Conservation (phyloP, 176 grass and related monocot genomes). For the Phyllostachys edulis region DNA sequence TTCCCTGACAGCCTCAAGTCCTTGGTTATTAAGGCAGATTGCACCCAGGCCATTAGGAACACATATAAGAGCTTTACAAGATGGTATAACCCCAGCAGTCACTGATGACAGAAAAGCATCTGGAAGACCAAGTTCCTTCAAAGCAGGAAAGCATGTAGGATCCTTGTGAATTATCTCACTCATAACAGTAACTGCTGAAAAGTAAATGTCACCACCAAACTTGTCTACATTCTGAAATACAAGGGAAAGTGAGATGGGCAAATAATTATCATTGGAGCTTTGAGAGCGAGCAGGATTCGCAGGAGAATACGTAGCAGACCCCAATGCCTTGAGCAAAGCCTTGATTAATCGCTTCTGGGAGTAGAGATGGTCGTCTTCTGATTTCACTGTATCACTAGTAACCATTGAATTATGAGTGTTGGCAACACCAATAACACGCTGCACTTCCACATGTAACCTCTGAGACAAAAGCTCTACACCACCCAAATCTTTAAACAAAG, state of each 20-base stretch:
- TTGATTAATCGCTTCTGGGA: constrained; percentile 89
- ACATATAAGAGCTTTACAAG: constrained; percentile 90
- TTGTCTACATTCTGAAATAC: constrained; percentile 87
- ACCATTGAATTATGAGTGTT: constrained; percentile 55
- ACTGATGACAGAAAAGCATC: constrained; percentile 88
- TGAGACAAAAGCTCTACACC: constrained; percentile 81
- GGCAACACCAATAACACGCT: constrained; percentile 69
- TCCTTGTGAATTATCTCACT: constrained; percentile 99
- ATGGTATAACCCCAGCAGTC: constrained; percentile 67
- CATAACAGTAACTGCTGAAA: constrained; percentile 97
- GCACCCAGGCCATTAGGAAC: constrained; percentile 96
- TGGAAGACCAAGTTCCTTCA: constrained; percentile 87
- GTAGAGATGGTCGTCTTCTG: constrained; percentile 78
- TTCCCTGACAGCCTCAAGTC: constrained; percentile 84
- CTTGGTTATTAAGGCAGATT: constrained; percentile 88
- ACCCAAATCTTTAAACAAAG: constrained; percentile 94
- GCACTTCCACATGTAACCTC: constrained; percentile 83
- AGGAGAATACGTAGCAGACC: constrained; percentile 91
- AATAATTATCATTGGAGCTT: constrained; percentile 66
- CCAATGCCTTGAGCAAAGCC: constrained; percentile 91
- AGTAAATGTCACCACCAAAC: constrained; percentile 98
- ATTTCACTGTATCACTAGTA: constrained; percentile 56
- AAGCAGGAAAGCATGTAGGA: constrained; percentile 83
- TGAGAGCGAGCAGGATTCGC: constrained; percentile 73
- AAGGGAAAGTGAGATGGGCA: constrained; percentile 83